Evolutionary conservation across 176 grass and related monocot species (phyloP), one percentile per base, ranked within the genome.

Genomic region (Hordeum marinum): DNA sequence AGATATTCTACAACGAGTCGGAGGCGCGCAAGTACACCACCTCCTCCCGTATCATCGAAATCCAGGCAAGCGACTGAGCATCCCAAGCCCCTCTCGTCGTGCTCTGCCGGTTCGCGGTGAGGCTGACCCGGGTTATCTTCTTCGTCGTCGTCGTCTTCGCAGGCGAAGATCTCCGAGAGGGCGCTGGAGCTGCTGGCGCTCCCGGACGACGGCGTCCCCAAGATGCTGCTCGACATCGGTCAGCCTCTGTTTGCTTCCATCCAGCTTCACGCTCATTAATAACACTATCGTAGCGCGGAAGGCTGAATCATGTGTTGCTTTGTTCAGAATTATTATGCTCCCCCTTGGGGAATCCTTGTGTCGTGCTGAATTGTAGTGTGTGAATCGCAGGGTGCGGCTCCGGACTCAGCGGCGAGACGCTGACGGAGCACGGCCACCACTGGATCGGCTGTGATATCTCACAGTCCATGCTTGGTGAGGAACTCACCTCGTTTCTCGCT

Each of bases 401-500:
- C 34, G 96, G 96, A 15, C 93, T 98, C 40, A 98, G 93, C 81
- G 96, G 91, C 8, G 96, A 95, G 78, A 92, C 96, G 68, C 63
- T 98, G 78, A 92, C 91, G 34, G 93, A 94, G 61, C 83, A 92
- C 83, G 91, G 93, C 0, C 93, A 98, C 63, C 96, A 95, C 20
- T 98, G 96, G 96, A 92, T 98, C 87, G 96, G 96, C 7, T 98
- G 89, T 60, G 96, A 98, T 84, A 94, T 98, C 89, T 98, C 96
- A 10, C 75, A 76, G 79, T 98, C 91, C 25, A 98, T 98, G 96
- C 93, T 94, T 31, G 89, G 96, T 98, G 66, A 90, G 89, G 82
- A 68, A 23, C 20, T 85, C 21, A 3, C 68, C 43, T 10, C 40
- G 11, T 77, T 77, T 4, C 11, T 57, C 80, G 64, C 26, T 63